Percentiles rank a stretch among this genome's conserved stretches.
phyloP scores from a whole-genome alignment of 1,284 basidiomycete species.

The Pseudozyma hubeiensis region DNA sequence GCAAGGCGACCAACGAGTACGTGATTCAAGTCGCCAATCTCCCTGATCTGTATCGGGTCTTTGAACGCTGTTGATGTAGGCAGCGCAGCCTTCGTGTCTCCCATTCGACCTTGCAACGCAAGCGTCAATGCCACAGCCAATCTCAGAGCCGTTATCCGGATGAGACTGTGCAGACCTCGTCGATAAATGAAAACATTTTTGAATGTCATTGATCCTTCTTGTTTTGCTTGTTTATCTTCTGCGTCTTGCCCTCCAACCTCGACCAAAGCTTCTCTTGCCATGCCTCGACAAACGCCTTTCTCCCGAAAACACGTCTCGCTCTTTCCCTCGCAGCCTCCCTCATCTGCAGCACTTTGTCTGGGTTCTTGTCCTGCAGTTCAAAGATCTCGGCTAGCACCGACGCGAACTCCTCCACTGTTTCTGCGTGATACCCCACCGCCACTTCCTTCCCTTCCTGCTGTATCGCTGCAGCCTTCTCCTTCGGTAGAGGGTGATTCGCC shows the following conservation, averaged over 20 bases:
- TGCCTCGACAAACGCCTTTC: constrained; percentile 30
- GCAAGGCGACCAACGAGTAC: constrained; percentile 28
- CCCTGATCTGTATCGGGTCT: constrained; percentile 66
- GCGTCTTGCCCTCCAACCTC: constrained; percentile 9
- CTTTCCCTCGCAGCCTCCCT: constrained; percentile 72
- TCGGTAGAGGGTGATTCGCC: not conserved
- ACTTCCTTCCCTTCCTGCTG: too few relatives aligned
- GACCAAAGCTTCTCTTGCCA: constrained; percentile 46
- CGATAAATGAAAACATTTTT: not conserved
- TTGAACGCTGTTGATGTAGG: constrained; percentile 62
- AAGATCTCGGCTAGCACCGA: constrained; percentile 77
- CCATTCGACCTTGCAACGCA: not conserved
- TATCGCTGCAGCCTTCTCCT: too few relatives aligned
- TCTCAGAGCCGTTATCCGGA: not conserved
- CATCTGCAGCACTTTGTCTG: constrained; percentile 52
- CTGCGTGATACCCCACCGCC: constrained; percentile 71
- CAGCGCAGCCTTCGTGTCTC: not conserved
- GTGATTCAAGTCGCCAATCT: constrained; percentile 62
- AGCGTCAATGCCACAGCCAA: too few relatives aligned
- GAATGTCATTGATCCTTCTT: constrained; percentile 10
- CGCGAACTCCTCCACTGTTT: constrained; percentile 78
- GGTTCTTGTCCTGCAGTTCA: constrained; percentile 74
- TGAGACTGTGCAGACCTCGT: too few relatives aligned
- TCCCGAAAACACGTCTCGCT: constrained; percentile 43
- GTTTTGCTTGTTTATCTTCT: not conserved